Conservation (phyloP, 768 basidiomycete species). For the Rubroboletus satanas region DNA sequence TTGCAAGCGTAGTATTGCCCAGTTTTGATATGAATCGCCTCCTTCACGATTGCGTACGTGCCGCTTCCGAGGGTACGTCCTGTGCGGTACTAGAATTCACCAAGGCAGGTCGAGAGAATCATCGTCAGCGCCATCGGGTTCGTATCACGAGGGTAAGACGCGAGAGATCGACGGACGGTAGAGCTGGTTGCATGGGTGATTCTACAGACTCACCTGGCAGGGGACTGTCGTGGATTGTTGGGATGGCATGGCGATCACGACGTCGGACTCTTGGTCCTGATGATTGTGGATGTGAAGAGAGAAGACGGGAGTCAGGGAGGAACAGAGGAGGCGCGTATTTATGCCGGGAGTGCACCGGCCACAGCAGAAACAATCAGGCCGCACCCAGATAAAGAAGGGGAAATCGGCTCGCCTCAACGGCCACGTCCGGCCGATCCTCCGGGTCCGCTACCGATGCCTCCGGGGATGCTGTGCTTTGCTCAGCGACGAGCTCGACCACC, state of each 20-base stretch:
- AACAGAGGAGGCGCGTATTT: constrained; percentile 13
- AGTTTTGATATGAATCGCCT: constrained; percentile 91
- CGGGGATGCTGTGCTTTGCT: constrained; percentile 25
- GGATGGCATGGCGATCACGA: constrained; percentile 23
- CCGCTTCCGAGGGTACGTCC: constrained; percentile 87
- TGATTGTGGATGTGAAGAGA: constrained; percentile 4
- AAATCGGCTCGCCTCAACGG: constrained; percentile 13
- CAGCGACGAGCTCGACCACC: constrained; percentile 5
- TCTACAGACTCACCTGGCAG: constrained; percentile 38
- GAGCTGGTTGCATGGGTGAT: neutral
- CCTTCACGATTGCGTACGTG: constrained; percentile 93
- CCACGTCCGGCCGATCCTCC: constrained; percentile 28
- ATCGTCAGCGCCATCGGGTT: constrained; percentile 6
- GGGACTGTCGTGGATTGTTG: constrained; percentile 39
- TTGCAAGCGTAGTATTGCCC: constrained; percentile 97
- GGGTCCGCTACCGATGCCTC: constrained; percentile 14
- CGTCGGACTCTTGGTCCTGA: constrained; percentile 15
- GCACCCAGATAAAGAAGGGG: neutral
- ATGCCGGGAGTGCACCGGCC: constrained; percentile 3
- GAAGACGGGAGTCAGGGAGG: neutral
- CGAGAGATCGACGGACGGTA: neutral
- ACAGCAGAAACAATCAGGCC: constrained; percentile 16
- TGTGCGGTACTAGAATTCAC: constrained; percentile 64
- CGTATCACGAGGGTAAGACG: neutral
- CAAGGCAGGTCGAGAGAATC: neutral